These are phyloP conservation scores for Verticillium klebahnii DNA, from an alignment of 2,329 filamentous ascomycete genomes.

Conservation along the genomic window DNA sequence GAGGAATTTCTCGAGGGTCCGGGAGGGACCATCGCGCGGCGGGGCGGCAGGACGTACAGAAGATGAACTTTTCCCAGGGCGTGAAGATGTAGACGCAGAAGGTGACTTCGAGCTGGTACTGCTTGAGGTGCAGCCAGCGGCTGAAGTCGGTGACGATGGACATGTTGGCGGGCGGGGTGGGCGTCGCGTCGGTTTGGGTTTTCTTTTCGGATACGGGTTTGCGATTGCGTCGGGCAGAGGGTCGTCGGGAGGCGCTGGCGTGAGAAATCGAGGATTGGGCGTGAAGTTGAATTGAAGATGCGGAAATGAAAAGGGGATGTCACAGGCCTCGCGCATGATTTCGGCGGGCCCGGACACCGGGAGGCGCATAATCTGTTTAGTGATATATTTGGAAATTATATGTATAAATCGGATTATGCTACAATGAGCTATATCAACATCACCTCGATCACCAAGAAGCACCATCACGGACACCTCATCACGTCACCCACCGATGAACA, in stretches of 20 bases:
- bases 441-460: not conserved
- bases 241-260: not conserved
- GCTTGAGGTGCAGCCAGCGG: conserved; percentile 88
- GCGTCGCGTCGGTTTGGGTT: not conserved
- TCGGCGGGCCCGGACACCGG: not conserved
- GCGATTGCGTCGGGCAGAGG: not conserved
- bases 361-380: not conserved
- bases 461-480: not conserved
- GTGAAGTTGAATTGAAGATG: not conserved
- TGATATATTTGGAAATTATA: not conserved
- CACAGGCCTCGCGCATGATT: not conserved
- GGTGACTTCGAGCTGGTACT: conserved; percentile 97
- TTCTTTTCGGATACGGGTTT: not conserved
- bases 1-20: not conserved
- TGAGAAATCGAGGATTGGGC: not conserved
- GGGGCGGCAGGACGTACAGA: conserved; percentile 62
- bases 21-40: not conserved
- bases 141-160: conserved; percentile 51
- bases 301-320: not conserved
- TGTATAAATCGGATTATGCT: not conserved
- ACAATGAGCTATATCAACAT: not conserved
- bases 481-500: not conserved
- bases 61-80: conserved; percentile 91
- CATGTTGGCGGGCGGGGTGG: conserved; percentile 17
- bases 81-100: conserved; percentile 97